A percentile compares a stretch with the other conserved stretches of the same genome.
These are phyloP conservation scores for Microcyclosporella mali DNA, from an alignment of 2,329 filamentous ascomycete species.

Conservation along the genomic window DNA sequence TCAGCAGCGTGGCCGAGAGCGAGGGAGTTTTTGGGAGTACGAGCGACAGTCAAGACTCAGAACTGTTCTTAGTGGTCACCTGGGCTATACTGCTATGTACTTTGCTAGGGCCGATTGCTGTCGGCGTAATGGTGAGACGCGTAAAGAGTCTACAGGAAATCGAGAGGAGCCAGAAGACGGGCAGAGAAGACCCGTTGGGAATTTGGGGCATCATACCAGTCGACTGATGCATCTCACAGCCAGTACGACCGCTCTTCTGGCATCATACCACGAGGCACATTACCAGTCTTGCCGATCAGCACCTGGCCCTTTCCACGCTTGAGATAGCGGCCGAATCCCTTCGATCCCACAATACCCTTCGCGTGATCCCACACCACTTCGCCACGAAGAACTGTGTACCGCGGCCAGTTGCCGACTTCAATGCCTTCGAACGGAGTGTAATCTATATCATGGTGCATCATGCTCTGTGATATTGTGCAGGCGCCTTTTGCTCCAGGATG, in stretches of 20 bases:
- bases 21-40: conserved; percentile 41
- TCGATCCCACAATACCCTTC: conserved; percentile 38
- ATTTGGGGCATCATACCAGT: conserved; percentile 10
- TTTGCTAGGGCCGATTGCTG: conserved; percentile 48
- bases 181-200: conserved; percentile 15
- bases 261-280: conserved; percentile 27
- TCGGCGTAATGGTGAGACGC: conserved; percentile 45
- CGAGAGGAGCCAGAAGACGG: conserved; percentile 7
- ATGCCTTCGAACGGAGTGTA: conserved; percentile 58
- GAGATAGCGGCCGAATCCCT: conserved; percentile 32
- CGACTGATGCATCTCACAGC: conserved; percentile 10
- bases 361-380: conserved; percentile 54
- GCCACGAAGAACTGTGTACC: conserved; percentile 55
- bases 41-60: conserved; percentile 27
- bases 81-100: conserved; percentile 53
- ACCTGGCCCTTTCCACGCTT: conserved; percentile 33
- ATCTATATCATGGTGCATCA: conserved; percentile 57
- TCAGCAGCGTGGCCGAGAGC: conserved; percentile 60
- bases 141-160: conserved; percentile 37
- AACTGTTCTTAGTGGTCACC: conserved; percentile 49
- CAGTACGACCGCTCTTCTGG: conserved; percentile 28
- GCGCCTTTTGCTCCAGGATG: conserved; percentile 28
- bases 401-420: conserved; percentile 54
- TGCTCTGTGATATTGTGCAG: conserved; percentile 34
- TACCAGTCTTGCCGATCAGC: conserved; percentile 25